Evolutionary conservation across 2,329 filamentous ascomycete genomes (phyloP).

Genomic region (Calycina herbarum): DNA sequence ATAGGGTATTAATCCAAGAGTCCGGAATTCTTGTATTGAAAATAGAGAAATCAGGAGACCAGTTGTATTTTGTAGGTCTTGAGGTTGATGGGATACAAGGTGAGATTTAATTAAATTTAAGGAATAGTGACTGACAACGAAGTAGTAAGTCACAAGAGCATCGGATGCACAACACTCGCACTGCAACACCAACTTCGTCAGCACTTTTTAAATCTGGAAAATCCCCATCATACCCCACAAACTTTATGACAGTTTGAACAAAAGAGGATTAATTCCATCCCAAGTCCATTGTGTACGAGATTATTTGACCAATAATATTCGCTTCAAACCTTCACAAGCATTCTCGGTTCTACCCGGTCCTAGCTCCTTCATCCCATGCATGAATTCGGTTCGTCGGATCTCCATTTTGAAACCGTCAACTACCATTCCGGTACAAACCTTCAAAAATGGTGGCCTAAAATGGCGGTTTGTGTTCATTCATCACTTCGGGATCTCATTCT

Average conservation of each 20-base stretch:
- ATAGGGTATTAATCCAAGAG: background rate
- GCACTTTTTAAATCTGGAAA: slow-evolving; percentile 4
- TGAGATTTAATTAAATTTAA: background rate
- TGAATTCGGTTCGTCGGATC: slow-evolving; percentile 26
- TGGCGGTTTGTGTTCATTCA: background rate
- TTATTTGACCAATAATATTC: background rate
- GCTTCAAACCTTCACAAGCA: background rate
- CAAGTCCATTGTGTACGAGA: background rate
- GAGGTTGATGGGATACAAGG: background rate
- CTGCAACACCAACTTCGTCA: background rate
- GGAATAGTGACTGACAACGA: background rate
- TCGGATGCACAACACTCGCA: background rate
- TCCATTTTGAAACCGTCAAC: slow-evolving; percentile 23
- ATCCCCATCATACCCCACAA: background rate
- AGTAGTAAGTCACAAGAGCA: background rate
- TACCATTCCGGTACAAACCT: slow-evolving; percentile 16
- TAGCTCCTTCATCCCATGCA: slow-evolving; percentile 13
- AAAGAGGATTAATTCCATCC: slow-evolving; percentile 13
- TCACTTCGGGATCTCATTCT: background rate
- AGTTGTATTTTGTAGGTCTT: background rate
- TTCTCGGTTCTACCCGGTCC: background rate
- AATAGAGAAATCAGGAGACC: background rate
- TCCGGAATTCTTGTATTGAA: background rate
- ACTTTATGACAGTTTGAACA: slow-evolving; percentile 7
- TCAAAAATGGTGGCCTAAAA: slow-evolving; percentile 1